A percentile compares a stretch with the other conserved stretches of the same genome.
These are phyloP conservation scores for Penicillium sp. DNA, from an alignment of 2,329 filamentous ascomycete species.

Conservation along the genomic window DNA sequence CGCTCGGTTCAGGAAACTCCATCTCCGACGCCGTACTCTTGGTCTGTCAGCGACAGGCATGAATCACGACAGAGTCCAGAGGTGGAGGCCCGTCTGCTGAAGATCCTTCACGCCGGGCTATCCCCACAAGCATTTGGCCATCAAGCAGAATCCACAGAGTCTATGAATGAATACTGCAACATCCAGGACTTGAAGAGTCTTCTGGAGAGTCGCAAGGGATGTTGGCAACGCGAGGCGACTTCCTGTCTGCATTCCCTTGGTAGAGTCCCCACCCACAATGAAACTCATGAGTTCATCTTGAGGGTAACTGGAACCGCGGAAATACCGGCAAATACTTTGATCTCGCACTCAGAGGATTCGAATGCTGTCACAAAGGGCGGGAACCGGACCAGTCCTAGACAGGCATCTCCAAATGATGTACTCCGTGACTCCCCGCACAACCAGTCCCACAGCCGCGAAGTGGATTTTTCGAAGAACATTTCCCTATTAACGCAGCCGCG, in stretches of 20 bases:
- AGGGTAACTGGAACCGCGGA: neutral
- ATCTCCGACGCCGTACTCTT: conserved; percentile 17
- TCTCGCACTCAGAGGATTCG: neutral
- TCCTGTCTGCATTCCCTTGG: neutral
- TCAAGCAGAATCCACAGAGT: neutral
- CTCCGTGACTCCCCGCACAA: neutral
- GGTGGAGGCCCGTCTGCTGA: conserved; percentile 19
- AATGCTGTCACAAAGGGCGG: neutral
- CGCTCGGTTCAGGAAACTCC: neutral
- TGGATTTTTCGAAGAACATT: neutral
- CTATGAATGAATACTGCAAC: conserved; percentile 23
- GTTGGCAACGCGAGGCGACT: conserved; percentile 12
- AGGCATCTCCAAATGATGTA: too few relatives aligned
- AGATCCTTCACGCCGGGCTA: conserved; percentile 24
- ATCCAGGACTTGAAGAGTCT: conserved; percentile 31
- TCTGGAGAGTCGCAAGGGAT: conserved; percentile 23
- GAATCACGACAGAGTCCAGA: neutral
- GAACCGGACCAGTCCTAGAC: too few relatives aligned
- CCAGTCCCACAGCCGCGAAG: neutral
- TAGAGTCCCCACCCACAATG: neutral
- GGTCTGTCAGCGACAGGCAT: conserved; percentile 11
- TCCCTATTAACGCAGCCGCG: neutral
- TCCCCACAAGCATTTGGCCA: neutral
- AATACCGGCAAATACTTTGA: neutral
- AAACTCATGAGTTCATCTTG: neutral